Conservation (phyloP, 148 eudicot genomes). For the Amaranthus palmeri region DNA sequence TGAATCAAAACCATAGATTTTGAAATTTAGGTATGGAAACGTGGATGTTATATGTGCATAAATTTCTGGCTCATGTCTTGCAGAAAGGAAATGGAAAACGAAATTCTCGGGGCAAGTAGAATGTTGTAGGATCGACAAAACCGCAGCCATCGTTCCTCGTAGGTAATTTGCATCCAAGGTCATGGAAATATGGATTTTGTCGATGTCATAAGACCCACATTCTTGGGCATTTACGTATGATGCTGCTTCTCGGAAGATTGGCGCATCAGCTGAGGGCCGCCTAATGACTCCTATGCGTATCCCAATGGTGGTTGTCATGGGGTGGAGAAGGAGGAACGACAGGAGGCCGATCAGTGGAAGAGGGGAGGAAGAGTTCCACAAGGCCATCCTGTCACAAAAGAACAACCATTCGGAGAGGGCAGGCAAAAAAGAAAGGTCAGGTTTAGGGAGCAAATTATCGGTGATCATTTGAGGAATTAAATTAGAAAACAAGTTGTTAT, state of each 20-base stretch:
- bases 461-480: background rate
- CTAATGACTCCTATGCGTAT: slow-evolving; percentile 31
- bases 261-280: slow-evolving; percentile 22
- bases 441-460: background rate
- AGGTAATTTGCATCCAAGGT: slow-evolving; percentile 45
- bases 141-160: slow-evolving; percentile 48
- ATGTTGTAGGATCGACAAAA: slow-evolving; percentile 46
- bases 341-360: slow-evolving; percentile 38
- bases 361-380: slow-evolving; percentile 18
- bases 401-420: background rate
- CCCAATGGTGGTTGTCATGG: slow-evolving; percentile 19
- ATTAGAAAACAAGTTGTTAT: background rate
- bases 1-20: slow-evolving; percentile 39
- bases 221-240: slow-evolving; percentile 33
- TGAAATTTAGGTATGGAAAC: slow-evolving; percentile 43
- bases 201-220: slow-evolving; percentile 19
- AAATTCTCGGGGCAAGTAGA: slow-evolving; percentile 50
- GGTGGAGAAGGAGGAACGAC: slow-evolving; percentile 33
- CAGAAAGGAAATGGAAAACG: slow-evolving; percentile 40
- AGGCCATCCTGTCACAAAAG: slow-evolving; percentile 33
- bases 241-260: slow-evolving; percentile 43
- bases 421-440: background rate
- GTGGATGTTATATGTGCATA: slow-evolving; percentile 29
- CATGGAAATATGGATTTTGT: slow-evolving; percentile 38
- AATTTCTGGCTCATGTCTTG: slow-evolving; percentile 33